Conservation (phyloP, 176 grass and related monocot genomes). For the Musa itinerans region DNA sequence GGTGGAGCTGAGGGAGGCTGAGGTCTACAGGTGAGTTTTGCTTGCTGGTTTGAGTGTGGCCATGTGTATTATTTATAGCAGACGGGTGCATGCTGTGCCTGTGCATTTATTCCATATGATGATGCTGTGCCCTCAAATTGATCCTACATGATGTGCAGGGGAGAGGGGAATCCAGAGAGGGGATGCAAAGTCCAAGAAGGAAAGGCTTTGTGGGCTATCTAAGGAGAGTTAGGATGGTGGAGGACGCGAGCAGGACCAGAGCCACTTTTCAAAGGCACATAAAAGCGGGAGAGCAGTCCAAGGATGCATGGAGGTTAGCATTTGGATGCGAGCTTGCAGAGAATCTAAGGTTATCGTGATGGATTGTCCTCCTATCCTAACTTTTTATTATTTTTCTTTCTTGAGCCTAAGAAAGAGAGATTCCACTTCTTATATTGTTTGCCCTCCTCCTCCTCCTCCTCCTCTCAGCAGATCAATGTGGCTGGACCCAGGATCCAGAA, state of each 20-base stretch:
- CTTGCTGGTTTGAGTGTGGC: neutral
- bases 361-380: neutral
- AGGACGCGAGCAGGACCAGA: conserved; percentile 15
- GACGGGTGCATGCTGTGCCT: neutral
- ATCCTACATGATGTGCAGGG: neutral
- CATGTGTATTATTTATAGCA: conserved; percentile 7
- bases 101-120: conserved; percentile 9
- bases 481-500: neutral
- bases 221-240: conserved; percentile 21
- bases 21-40: neutral
- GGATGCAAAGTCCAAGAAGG: conserved; percentile 22
- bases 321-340: neutral
- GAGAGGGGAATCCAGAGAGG: conserved; percentile 17
- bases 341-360: conserved; percentile 14
- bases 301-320: conserved; percentile 14
- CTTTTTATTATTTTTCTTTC: neutral
- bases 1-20: neutral
- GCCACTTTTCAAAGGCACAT: conserved; percentile 24
- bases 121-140: conserved; percentile 8
- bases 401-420: neutral
- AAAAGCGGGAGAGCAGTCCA: conserved; percentile 2
- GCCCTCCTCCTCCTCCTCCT: neutral
- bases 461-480: neutral
- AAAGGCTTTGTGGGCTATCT: conserved; percentile 10
- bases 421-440: neutral